Evolutionary conservation across 2,329 filamentous ascomycete species (phyloP).

Genomic region (Ilyonectria destructans): DNA sequence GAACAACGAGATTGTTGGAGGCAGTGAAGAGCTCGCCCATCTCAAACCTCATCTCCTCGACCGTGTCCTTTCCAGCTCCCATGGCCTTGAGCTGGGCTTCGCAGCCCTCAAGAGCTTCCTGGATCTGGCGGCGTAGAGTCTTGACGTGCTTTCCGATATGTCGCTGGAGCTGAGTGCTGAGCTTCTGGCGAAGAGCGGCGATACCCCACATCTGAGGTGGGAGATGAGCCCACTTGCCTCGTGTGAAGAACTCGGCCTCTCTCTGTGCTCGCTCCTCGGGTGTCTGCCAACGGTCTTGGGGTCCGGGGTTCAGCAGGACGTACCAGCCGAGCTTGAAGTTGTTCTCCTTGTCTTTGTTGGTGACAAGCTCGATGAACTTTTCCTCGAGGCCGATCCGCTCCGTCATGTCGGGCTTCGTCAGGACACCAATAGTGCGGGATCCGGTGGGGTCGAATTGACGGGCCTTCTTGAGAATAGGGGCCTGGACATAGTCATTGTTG

Average conservation of each 20-base stretch:
- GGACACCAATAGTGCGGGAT: constrained; percentile 66
- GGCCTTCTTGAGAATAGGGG: constrained; percentile 67
- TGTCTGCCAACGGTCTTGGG: constrained; percentile 62
- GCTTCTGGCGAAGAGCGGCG: constrained; percentile 63
- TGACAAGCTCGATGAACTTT: constrained; percentile 69
- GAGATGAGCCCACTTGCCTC: constrained; percentile 65
- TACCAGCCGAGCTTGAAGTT: constrained; percentile 69
- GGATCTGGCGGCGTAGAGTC: constrained; percentile 66
- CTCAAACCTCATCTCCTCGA: constrained; percentile 69
- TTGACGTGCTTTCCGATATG: constrained; percentile 70
- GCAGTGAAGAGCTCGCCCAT: constrained; percentile 69
- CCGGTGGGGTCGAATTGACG: constrained; percentile 67
- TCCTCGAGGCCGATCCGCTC: constrained; percentile 69
- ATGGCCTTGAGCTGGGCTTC: constrained; percentile 66
- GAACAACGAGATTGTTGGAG: constrained; percentile 69
- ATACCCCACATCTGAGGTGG: constrained; percentile 66
- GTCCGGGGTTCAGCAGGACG: constrained; percentile 66
- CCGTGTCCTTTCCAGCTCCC: constrained; percentile 66
- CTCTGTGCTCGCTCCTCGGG: constrained; percentile 59
- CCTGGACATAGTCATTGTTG: constrained; percentile 70
- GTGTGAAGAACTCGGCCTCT: constrained; percentile 66
- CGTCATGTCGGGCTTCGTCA: constrained; percentile 69
- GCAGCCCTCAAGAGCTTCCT: constrained; percentile 65
- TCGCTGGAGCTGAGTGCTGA: constrained; percentile 66
- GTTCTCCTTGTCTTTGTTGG: constrained; percentile 66